These are phyloP conservation scores for Lithohypha guttulata DNA, from an alignment of 2,329 filamentous ascomycete genomes.

Conservation along the genomic window DNA sequence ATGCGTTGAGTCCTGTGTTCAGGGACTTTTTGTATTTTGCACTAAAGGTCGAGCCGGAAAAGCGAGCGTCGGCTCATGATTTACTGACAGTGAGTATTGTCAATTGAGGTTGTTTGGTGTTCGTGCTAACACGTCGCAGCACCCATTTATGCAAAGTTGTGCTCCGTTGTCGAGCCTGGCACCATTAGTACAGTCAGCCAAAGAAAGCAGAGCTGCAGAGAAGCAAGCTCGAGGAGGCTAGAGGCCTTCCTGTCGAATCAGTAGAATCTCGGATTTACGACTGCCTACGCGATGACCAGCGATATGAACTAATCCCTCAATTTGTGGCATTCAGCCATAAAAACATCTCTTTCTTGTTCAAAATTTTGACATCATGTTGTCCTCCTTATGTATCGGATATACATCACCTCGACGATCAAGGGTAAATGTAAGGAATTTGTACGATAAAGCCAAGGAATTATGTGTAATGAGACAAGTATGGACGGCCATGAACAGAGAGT, in stretches of 20 bases:
- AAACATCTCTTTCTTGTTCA: neutral
- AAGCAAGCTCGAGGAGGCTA: conserved; percentile 55
- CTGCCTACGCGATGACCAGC: too few species aligned
- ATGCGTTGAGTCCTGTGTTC: conserved; percentile 70
- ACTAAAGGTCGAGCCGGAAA: conserved; percentile 92
- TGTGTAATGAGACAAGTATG: conserved; percentile 7
- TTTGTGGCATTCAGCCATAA: too few species aligned
- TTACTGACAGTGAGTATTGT: conserved; percentile 64
- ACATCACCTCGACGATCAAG: neutral
- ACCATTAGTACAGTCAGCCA: conserved; percentile 75
- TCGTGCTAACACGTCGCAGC: conserved; percentile 37
- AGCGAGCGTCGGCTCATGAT: conserved; percentile 89
- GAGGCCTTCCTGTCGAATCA: neutral
- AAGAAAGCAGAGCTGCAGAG: conserved; percentile 76
- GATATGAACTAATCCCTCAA: too few species aligned
- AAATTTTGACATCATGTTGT: neutral
- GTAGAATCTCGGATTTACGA: neutral
- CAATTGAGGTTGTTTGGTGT: neutral
- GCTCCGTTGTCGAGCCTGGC: conserved; percentile 67
- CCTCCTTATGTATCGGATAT: neutral
- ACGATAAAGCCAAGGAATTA: conserved; percentile 5
- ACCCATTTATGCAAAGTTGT: conserved; percentile 69
- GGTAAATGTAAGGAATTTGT: neutral
- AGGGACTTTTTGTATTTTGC: conserved; percentile 87
- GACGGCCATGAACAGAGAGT: neutral